These are phyloP conservation scores for Malus orientalis DNA, from an alignment of 306 rosid species.

Conservation along the genomic window DNA sequence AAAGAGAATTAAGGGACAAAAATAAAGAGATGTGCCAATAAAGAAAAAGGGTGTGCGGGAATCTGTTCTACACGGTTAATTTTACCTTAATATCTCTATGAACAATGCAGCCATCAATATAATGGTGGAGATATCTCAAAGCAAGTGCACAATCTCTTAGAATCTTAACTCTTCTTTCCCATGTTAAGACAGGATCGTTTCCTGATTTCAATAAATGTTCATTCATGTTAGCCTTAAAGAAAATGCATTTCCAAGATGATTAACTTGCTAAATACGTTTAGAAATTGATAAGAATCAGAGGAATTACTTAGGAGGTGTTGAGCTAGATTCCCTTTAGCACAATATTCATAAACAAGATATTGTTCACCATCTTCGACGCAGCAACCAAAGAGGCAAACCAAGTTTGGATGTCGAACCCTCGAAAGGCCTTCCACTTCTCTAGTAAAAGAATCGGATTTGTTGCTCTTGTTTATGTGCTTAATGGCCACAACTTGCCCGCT, in stretches of 20 bases:
- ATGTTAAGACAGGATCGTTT: conserved; percentile 40
- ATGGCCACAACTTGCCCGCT: conserved; percentile 86
- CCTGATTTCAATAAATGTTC: conserved; percentile 21
- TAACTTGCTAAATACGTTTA: background rate
- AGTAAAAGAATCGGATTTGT: conserved; percentile 48
- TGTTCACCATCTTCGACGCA: conserved; percentile 56
- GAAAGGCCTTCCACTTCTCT: conserved; percentile 69
- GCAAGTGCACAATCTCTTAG: conserved; percentile 80
- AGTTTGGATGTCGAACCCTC: conserved; percentile 69
- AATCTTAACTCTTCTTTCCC: conserved; percentile 62
- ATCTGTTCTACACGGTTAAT: background rate
- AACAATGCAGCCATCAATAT: conserved; percentile 72
- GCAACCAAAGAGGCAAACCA: conserved; percentile 73
- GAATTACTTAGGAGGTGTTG: conserved; percentile 67
- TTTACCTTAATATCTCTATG: conserved; percentile 89
- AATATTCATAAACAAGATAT: conserved; percentile 73
- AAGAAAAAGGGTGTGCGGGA: background rate
- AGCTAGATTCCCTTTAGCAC: conserved; percentile 71
- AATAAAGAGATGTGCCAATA: background rate
- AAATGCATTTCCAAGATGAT: background rate
- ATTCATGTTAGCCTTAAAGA: background rate
- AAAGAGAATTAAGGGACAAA: background rate
- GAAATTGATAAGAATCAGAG: background rate
- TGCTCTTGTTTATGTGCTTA: conserved; percentile 54
- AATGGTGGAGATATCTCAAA: conserved; percentile 67